Percentiles rank a stretch among this genome's conserved stretches.
Conservation (phyloP, 1,139 yeast genomes). For the Suhomyces terraborum region DNA sequence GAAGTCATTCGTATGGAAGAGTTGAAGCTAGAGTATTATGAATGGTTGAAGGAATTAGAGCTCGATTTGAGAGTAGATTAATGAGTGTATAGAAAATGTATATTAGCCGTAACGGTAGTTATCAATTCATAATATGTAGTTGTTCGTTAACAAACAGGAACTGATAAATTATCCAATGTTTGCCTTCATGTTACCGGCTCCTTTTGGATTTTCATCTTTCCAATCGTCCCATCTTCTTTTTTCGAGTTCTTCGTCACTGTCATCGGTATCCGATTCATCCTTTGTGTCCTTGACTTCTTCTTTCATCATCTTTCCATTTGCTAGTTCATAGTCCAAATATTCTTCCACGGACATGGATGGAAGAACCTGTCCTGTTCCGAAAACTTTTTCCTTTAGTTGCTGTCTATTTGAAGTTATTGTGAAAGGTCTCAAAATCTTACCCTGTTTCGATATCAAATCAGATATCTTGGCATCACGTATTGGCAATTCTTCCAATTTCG, state of each 20-base stretch:
- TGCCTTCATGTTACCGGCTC: slow-evolving; percentile 81
- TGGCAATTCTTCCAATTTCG: slow-evolving; percentile 51
- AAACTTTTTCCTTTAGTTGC: slow-evolving; percentile 62
- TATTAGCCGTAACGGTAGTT: background rate
- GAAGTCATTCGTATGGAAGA: slow-evolving; percentile 34
- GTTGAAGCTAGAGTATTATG: slow-evolving; percentile 34
- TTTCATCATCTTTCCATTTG: slow-evolving; percentile 75
- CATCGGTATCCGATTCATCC: slow-evolving; percentile 32
- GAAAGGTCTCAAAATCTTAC: slow-evolving; percentile 82
- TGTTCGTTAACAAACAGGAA: background rate
- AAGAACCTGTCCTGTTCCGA: slow-evolving; percentile 88
- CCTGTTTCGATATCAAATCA: slow-evolving; percentile 59
- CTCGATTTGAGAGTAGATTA: slow-evolving; percentile 22
- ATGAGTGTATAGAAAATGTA: slow-evolving; percentile 6
- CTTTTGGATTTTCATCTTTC: slow-evolving; percentile 81
- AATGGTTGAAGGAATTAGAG: slow-evolving; percentile 40
- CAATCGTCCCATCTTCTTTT: slow-evolving; percentile 92
- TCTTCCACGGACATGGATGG: slow-evolving; percentile 98
- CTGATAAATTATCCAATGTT: slow-evolving; percentile 72
- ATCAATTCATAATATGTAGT: background rate
- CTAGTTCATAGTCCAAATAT: slow-evolving; percentile 79
- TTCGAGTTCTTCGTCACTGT: slow-evolving; percentile 51
- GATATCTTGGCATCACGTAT: slow-evolving; percentile 18
- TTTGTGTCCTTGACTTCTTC: slow-evolving; percentile 43
- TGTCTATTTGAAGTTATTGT: slow-evolving; percentile 67